Evolutionary conservation across 768 basidiomycete genomes (phyloP).

Genomic region (Candolleomyces aberdarensis): DNA sequence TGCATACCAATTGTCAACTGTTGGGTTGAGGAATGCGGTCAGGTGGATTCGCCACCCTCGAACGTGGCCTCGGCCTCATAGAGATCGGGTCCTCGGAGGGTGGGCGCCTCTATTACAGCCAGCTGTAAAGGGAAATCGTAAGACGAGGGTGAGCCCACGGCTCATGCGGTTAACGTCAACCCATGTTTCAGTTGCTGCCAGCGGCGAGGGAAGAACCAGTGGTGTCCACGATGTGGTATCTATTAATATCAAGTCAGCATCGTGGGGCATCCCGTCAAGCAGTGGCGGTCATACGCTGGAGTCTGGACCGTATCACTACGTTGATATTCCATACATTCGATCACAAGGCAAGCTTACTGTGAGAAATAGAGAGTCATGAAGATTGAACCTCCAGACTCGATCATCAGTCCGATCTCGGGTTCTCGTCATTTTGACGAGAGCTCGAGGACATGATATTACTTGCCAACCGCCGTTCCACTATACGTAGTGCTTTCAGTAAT

Average conservation of each 20-base stretch:
- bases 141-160: conserved; percentile 57
- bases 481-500: neutral
- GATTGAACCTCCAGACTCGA: conserved; percentile 17
- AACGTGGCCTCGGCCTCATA: conserved; percentile 64
- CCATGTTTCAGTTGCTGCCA: conserved; percentile 72
- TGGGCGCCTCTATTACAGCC: conserved; percentile 62
- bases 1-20: conserved; percentile 50
- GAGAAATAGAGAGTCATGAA: conserved; percentile 68
- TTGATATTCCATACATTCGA: neutral
- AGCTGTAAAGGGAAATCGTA: conserved; percentile 53
- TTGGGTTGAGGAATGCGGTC: conserved; percentile 50
- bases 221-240: conserved; percentile 54
- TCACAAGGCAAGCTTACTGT: conserved; percentile 34
- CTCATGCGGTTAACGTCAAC: conserved; percentile 54
- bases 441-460: conserved; percentile 21
- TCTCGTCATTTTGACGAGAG: conserved; percentile 21
- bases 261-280: too few species aligned
- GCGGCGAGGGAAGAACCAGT: conserved; percentile 58
- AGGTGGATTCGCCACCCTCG: conserved; percentile 36
- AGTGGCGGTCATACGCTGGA: conserved; percentile 39
- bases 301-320: conserved; percentile 32
- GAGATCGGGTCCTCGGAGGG: conserved; percentile 57
- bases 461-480: conserved; percentile 65
- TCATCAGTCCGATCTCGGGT: conserved; percentile 35
- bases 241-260: conserved; percentile 15